phyloP scores from a whole-genome alignment of 768 basidiomycete species.

The Pulveroboletus sp. region DNA sequence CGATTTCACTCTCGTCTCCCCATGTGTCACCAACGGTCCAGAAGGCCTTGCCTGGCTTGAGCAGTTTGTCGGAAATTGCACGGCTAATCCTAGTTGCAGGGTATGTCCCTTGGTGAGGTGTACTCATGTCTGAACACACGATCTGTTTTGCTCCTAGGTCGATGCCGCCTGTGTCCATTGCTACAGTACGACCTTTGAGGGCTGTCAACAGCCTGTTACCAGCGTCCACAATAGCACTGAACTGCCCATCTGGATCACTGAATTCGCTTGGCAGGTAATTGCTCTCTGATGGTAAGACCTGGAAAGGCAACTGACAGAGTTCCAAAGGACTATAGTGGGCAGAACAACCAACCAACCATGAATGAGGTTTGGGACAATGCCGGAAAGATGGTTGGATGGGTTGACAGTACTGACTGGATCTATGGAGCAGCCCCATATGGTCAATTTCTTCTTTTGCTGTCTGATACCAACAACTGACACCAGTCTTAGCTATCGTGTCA shows the following conservation, averaged over 20 bases:
- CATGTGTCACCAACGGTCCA: constrained; percentile 64
- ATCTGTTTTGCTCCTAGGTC: constrained; percentile 37
- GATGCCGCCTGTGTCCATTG: constrained; percentile 62
- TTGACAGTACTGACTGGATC: constrained; percentile 40
- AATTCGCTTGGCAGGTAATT: constrained; percentile 66
- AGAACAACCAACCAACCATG: constrained; percentile 33
- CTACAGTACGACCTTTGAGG: constrained; percentile 53
- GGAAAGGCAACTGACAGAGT: background rate
- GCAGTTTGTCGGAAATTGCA: constrained; percentile 50
- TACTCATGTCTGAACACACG: background rate
- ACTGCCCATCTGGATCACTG: constrained; percentile 53
- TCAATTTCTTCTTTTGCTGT: constrained; percentile 27
- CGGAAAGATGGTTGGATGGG: constrained; percentile 35
- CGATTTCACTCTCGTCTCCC: constrained; percentile 53
- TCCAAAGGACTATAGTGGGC: constrained; percentile 51
- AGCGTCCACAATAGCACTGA: constrained; percentile 44
- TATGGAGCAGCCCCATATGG: constrained; percentile 57
- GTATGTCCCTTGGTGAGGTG: constrained; percentile 37
- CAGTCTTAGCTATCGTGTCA: constrained; percentile 45
- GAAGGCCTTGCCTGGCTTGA: constrained; percentile 63
- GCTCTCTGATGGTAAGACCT: background rate
- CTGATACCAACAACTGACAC: constrained; percentile 9
- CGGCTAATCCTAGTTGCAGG: constrained; percentile 33
- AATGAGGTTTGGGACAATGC: constrained; percentile 47
- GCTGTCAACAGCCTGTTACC: constrained; percentile 51